Percentiles rank a stretch among this genome's conserved stretches.
phyloP scores from a whole-genome alignment of 441 rosid species.

The Viola pubescens region DNA sequence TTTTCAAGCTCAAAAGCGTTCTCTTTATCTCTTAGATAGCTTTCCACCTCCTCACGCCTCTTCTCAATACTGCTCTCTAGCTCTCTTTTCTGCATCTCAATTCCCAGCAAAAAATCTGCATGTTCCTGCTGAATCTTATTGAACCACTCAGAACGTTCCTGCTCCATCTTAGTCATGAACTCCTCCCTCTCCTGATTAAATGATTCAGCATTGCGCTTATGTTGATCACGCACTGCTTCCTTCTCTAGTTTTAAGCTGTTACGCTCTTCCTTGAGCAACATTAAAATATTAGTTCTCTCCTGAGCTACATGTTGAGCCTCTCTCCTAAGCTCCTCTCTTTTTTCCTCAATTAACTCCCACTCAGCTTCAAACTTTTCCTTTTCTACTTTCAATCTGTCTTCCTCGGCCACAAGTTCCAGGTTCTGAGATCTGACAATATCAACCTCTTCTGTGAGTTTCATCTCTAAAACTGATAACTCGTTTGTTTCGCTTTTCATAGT shows the following conservation, averaged over 20 bases:
- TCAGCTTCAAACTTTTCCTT: conserved; percentile 85
- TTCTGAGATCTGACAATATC: conserved; percentile 71
- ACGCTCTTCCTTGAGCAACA: conserved; percentile 76
- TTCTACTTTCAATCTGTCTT: conserved; percentile 63
- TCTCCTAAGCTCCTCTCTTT: conserved; percentile 62
- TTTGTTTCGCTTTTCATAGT: conserved; percentile 62
- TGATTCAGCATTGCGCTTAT: conserved; percentile 47
- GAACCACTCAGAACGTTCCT: conserved; percentile 79
- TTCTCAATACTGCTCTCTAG: conserved; percentile 61
- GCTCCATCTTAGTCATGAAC: conserved; percentile 66
- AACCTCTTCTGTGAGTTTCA: conserved; percentile 87
- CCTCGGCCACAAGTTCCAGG: conserved; percentile 68
- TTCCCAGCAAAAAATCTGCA: conserved; percentile 60
- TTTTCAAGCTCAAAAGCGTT: conserved; percentile 75
- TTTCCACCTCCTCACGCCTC: conserved; percentile 55
- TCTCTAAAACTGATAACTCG: conserved; percentile 58
- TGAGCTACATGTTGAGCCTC: conserved; percentile 49
- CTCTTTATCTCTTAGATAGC: conserved; percentile 49
- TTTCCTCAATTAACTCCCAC: conserved; percentile 95
- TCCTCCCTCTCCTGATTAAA: conserved; percentile 71
- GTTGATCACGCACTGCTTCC: conserved; percentile 56
- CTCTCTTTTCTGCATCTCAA: conserved; percentile 79
- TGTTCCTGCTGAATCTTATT: conserved; percentile 81
- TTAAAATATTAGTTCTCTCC: conserved; percentile 56
- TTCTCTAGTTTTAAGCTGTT: conserved; percentile 64